These are phyloP conservation scores for Diaporthe sp. DNA, from an alignment of 2,329 filamentous ascomycete species.

Conservation along the genomic window DNA sequence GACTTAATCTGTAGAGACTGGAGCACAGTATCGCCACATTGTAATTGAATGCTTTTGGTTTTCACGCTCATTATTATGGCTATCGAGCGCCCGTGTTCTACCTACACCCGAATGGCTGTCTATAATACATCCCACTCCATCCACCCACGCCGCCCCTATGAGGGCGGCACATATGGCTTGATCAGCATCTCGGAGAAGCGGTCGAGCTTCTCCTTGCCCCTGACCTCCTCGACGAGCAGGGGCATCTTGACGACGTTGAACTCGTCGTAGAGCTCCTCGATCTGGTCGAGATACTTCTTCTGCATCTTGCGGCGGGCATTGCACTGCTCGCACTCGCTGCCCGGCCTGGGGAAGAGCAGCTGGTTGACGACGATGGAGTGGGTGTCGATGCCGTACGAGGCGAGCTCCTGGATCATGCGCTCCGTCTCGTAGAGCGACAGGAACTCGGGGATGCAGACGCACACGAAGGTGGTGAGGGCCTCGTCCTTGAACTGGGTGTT, in stretches of 20 bases:
- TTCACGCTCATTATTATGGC: neutral
- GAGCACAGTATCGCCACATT: neutral
- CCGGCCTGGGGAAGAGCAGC: conserved; percentile 89
- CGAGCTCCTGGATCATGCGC: conserved; percentile 98
- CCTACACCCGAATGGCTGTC: neutral
- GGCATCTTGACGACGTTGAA: conserved; percentile 99
- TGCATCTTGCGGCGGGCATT: conserved; percentile 97
- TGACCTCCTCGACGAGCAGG: conserved; percentile 92
- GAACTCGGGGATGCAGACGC: conserved; percentile 98
- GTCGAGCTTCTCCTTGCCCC: conserved; percentile 94
- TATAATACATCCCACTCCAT: neutral
- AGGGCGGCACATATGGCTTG: conserved; percentile 79
- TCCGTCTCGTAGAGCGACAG: conserved; percentile 97
- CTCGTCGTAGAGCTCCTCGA: conserved; percentile 97
- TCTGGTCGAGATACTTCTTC: conserved; percentile 99
- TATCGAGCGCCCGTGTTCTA: neutral
- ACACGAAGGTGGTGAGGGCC: conserved; percentile 95
- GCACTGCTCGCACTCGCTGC: conserved; percentile 93
- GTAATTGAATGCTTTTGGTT: neutral
- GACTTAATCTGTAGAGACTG: neutral
- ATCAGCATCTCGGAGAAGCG: conserved; percentile 90
- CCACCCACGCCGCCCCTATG: conserved; percentile 19
- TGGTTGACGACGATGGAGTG: conserved; percentile 99
- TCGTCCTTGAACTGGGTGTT: conserved; percentile 99
- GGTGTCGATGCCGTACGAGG: conserved; percentile 93